Evolutionary conservation across 192 early-diverging fungal species (phyloP).

Genomic region (Coemansia sp.): DNA sequence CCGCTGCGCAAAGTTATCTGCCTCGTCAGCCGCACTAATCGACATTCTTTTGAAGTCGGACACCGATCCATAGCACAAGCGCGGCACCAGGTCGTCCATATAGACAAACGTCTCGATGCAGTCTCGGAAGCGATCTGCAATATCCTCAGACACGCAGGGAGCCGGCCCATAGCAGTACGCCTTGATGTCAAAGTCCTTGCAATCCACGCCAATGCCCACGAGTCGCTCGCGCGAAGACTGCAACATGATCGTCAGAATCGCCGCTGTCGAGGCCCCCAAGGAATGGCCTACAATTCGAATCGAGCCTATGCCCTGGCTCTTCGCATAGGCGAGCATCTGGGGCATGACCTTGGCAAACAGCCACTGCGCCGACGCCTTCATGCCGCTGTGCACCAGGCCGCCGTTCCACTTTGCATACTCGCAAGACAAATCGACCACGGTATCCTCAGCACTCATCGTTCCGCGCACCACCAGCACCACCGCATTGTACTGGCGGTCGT

Average conservation of each 20-base stretch:
- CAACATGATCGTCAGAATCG: conserved; percentile 71
- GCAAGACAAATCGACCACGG: conserved; percentile 72
- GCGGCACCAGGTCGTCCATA: conserved; percentile 61
- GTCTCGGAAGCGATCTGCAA: conserved; percentile 56
- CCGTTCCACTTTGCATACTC: conserved; percentile 78
- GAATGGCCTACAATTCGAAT: conserved; percentile 75
- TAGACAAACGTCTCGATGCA: conserved; percentile 63
- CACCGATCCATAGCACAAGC: conserved; percentile 65
- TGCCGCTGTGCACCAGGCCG: conserved; percentile 72
- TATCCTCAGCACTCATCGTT: conserved; percentile 72
- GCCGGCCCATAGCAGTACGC: conserved; percentile 59
- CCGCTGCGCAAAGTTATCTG: conserved; percentile 52
- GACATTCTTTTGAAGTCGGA: conserved; percentile 62
- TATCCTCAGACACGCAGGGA: conserved; percentile 54
- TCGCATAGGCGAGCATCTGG: conserved; percentile 58
- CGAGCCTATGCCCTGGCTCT: conserved; percentile 46
- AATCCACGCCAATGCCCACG: conserved; percentile 30
- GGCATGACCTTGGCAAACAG: conserved; percentile 66
- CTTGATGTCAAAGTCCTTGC: conserved; percentile 26
- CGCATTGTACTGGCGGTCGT: conserved; percentile 61
- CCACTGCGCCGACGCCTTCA: conserved; percentile 74
- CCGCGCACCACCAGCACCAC: conserved; percentile 69
- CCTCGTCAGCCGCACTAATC: conserved; percentile 56
- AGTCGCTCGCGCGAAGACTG: conserved; percentile 52
- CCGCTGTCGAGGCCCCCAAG: conserved; percentile 68